Conservation (phyloP, 805 yeast species). For the Saccharomycopsis schoenii region DNA sequence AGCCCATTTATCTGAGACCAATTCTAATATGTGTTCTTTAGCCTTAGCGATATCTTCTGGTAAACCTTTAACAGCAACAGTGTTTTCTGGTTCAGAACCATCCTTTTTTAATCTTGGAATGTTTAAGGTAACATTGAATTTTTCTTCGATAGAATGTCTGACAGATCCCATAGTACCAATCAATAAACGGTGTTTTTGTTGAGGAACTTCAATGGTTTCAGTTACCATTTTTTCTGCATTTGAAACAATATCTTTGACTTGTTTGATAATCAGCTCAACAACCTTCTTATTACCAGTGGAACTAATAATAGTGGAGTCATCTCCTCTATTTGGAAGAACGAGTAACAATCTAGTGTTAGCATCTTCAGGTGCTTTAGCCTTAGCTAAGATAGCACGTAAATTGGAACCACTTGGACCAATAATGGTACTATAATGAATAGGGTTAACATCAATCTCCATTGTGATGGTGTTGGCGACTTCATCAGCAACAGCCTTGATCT, state of each 20-base stretch:
- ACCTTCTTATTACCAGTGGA: conserved; percentile 67
- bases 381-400: conserved; percentile 60
- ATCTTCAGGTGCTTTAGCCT: conserved; percentile 66
- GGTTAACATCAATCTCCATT: conserved; percentile 54
- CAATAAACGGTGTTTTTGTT: conserved; percentile 62
- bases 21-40: conserved; percentile 43
- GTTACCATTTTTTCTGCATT: conserved; percentile 51
- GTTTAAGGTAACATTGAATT: conserved; percentile 50
- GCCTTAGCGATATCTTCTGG: conserved; percentile 59
- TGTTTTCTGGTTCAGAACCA: conserved; percentile 33
- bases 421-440: conserved; percentile 62
- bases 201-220: conserved; percentile 49
- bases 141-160: conserved; percentile 63
- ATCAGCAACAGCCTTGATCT: conserved; percentile 51
- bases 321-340: conserved; percentile 58
- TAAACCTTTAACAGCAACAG: conserved; percentile 50
- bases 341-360: conserved; percentile 42
- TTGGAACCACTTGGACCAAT: conserved; percentile 73
- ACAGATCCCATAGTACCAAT: conserved; percentile 76
- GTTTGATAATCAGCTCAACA: conserved; percentile 57
- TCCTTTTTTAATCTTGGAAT: conserved; percentile 49
- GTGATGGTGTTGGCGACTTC: conserved; percentile 55
- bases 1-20: conserved; percentile 48
- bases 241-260: conserved; percentile 51
- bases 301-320: conserved; percentile 46